Evolutionary conservation across 2,329 filamentous ascomycete genomes (phyloP).

Genomic region (Ceratocystis destructans): DNA sequence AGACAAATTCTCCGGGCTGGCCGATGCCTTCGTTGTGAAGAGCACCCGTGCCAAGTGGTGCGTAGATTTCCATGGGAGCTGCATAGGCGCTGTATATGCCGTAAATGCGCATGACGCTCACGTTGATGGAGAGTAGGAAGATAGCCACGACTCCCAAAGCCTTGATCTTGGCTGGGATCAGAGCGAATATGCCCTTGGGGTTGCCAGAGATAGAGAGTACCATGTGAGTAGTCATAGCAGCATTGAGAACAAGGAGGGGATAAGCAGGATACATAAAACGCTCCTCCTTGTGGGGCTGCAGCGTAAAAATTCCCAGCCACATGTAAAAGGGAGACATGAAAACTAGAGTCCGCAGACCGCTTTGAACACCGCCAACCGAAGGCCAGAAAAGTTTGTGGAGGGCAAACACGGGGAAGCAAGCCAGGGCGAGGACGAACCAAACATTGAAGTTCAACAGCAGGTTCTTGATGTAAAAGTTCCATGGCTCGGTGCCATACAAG

Average conservation of each 20-base stretch:
- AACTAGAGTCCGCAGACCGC: conserved; percentile 59
- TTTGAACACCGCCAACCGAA: conserved; percentile 50
- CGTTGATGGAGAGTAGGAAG: conserved; percentile 49
- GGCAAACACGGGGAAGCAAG: conserved; percentile 60
- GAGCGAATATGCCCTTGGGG: conserved; percentile 51
- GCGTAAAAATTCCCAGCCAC: conserved; percentile 82
- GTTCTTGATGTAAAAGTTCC: conserved; percentile 93
- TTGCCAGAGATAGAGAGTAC: conserved; percentile 62
- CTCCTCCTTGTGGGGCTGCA: conserved; percentile 95
- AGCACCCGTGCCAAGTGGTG: conserved; percentile 46
- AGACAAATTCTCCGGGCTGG: conserved; percentile 55
- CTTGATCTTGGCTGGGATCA: conserved; percentile 63
- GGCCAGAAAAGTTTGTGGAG: conserved; percentile 54
- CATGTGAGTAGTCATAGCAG: conserved; percentile 71
- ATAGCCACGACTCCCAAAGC: conserved; percentile 45
- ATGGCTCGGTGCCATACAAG: conserved; percentile 90
- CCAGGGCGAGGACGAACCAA: conserved; percentile 72
- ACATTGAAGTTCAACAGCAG: conserved; percentile 87
- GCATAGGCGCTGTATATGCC: conserved; percentile 72
- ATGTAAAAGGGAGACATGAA: conserved; percentile 82
- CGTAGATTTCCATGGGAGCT: conserved; percentile 61
- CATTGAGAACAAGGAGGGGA: conserved; percentile 78
- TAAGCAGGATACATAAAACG: conserved; percentile 98
- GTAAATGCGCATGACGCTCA: conserved; percentile 58
- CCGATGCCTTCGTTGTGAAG: conserved; percentile 38